A percentile compares a stretch with the other conserved stretches of the same genome.
These are phyloP conservation scores for Phytophthora uliginosa DNA, from an alignment of 352 stramenopile genomes.

Conservation along the genomic window DNA sequence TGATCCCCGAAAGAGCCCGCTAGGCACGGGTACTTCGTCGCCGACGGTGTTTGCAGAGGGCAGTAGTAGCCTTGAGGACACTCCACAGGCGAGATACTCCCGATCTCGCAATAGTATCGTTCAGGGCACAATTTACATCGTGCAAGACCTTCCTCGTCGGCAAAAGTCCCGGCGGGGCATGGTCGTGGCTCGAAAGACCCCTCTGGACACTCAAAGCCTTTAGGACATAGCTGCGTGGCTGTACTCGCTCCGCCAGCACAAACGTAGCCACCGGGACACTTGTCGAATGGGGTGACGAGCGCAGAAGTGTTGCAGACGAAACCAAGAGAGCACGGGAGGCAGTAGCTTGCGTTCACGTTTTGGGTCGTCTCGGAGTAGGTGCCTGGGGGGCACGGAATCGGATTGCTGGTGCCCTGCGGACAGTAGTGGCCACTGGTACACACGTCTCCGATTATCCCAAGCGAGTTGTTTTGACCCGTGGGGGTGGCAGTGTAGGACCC, in stretches of 20 bases:
- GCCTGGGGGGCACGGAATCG: slow-evolving; percentile 78
- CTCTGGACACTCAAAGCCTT: slow-evolving; percentile 81
- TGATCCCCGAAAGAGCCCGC: slow-evolving; percentile 72
- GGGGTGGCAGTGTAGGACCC: slow-evolving; percentile 82
- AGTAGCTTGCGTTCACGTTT: slow-evolving; percentile 66
- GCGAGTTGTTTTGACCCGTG: slow-evolving; percentile 75
- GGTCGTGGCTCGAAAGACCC: slow-evolving; percentile 54
- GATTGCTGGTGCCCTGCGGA: slow-evolving; percentile 79
- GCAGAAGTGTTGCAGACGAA: slow-evolving; percentile 73
- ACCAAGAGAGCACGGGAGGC: slow-evolving; percentile 68
- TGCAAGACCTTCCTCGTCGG: slow-evolving; percentile 58
- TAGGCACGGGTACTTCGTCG: slow-evolving; percentile 64
- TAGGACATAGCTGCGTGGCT: slow-evolving; percentile 64
- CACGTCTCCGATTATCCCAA: slow-evolving; percentile 80
- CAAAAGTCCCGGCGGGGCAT: slow-evolving; percentile 80
- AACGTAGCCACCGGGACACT: slow-evolving; percentile 65
- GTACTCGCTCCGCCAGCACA: slow-evolving; percentile 72
- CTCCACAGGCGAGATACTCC: slow-evolving; percentile 43
- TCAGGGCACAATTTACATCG: slow-evolving; percentile 82
- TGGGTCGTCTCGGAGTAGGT: slow-evolving; percentile 80
- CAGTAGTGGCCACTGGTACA: slow-evolving; percentile 86
- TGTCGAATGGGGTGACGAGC: slow-evolving; percentile 51
- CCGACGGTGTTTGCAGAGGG: slow-evolving; percentile 52
- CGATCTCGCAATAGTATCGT: slow-evolving; percentile 73
- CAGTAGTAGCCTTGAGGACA: slow-evolving; percentile 89